Base-by-base conservation (phyloP, 352 stramenopile species). In the Aphanomyces astaci region DNA sequence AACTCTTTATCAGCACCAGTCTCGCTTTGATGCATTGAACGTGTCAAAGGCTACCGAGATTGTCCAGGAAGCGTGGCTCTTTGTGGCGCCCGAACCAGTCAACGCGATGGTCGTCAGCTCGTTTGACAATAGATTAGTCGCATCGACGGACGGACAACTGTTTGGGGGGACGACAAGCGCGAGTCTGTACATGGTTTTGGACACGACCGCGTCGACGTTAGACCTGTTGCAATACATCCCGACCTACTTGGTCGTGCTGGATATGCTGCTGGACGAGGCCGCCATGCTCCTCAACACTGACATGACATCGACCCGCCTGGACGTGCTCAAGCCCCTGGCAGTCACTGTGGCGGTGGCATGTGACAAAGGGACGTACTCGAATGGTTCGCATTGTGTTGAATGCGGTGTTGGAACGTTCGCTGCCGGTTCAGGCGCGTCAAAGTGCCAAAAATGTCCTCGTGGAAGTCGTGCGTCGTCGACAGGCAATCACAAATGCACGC, bases 201-300 rank as follows among this genome's bases (percentile, higher is more conserved):
- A n/a, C 13, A n/a, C 45, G 4, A 10, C 9, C 45, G 13, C 45
- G 51, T 39, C 51, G 51, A 19, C 51, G 24, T 25, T 59, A 13
- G 24, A 22, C 1, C 25, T 59, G 5, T n/a, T 59, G 27, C 19
- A 59, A 28, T 7, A 59, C 17, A 32, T 59, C 51, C 30, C 30
- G 24, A n/a, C 25, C 51, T 59, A 33, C 30, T 19, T 59, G 17
- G 30, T 59, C 27, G 25, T 40, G 9, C 19, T 59, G 5, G 51
- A 59, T 25, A 59, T 59, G 51, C 30, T 59, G 17, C 13, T 59
- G 51, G 51, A n/a, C 51, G 51, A 59, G n/a, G 30, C 25, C 13
- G 15, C 13, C 17, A 17, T 30, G 11, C 25, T 59, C 51, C n/a
- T 32, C 5, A 7, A 15, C 22, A 59, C 51, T 9, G 30, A 32